Conservation (phyloP, 305 asterid genomes). For the Plantago lanceolata region DNA sequence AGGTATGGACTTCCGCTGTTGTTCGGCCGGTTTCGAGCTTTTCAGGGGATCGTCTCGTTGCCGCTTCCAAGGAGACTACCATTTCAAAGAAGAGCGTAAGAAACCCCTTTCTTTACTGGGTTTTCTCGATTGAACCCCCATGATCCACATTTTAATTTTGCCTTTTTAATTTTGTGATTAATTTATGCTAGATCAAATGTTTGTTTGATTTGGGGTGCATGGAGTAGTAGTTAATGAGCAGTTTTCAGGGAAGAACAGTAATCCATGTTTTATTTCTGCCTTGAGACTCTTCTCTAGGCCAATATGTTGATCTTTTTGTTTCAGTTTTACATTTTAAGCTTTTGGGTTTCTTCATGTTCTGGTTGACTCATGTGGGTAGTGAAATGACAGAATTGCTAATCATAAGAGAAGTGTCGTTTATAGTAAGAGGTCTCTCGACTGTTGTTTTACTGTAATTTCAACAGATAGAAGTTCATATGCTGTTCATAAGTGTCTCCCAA, state of each 20-base stretch:
- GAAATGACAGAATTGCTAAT: neutral
- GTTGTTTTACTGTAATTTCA: neutral
- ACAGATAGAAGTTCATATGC: too few relatives aligned
- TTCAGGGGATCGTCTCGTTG: conserved; percentile 76
- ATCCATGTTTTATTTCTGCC: neutral
- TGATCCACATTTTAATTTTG: neutral
- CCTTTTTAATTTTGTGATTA: neutral
- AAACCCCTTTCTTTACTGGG: neutral
- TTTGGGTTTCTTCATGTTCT: neutral
- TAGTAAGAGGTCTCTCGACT: neutral
- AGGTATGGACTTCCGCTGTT: too few relatives aligned
- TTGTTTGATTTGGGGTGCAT: neutral
- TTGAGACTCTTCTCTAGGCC: neutral
- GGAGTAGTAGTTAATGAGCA: neutral
- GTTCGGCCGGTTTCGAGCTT: too few relatives aligned
- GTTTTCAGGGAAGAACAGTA: neutral
- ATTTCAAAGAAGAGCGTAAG: conserved; percentile 57
- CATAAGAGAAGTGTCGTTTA: too few relatives aligned
- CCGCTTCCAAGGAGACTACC: conserved; percentile 60
- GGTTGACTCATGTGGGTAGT: neutral
- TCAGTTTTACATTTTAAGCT: neutral
- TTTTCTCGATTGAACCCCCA: neutral
- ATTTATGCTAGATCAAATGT: neutral
- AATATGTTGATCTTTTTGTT: neutral
- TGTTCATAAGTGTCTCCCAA: too few relatives aligned